Evolutionary conservation across 306 rosid species (phyloP), one percentile per base, ranked within the genome.

Genomic region (Pyrus bretschneideri): DNA sequence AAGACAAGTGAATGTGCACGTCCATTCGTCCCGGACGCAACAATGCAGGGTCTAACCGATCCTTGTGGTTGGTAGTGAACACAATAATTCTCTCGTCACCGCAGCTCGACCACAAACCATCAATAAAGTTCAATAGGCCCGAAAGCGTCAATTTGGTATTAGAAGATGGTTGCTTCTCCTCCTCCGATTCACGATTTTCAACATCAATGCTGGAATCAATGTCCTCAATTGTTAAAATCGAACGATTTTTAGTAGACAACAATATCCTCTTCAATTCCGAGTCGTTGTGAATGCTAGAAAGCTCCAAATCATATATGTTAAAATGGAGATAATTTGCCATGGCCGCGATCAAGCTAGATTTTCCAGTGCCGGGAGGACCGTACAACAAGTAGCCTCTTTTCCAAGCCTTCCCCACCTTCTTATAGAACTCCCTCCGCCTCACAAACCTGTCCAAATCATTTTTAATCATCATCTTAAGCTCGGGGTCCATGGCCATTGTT

Each of bases 41-140:
- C 84, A 91, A 66, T 0, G 89, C 91, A 0, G 88, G 81, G 25
- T 91, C 93, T 2, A 89, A 74, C 69, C 70, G 81, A 1, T 87
- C 92, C 57, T 57, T 83, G 54, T 89, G 88, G 23, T 89, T 89
- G 3, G 97, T 87, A 0, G 97, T 89, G 72, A 91, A 86, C 12
- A 91, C 59, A 2, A 89, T 72, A 23, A 91, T 87, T 22, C 92
- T 40, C 67, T 91, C 91, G 11, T 91, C 97, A 2, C 92, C 92
- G 6, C 78, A 76, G 61, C 93, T 81, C 3, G 92, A 85, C 89
- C 94, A 91, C 64, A 91, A 59, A 3, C 91, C 93, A 71, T 91
- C 91, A 60, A 87, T 84, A 77, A 81, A 76, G 78, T 87, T 87
- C 12, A 87, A 81, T 11, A 85, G 64, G 54, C 79, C 90, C 4